These are phyloP conservation scores for Cylindrotheca closterium DNA, from an alignment of 108 stramenopile species.

Conservation along the genomic window DNA sequence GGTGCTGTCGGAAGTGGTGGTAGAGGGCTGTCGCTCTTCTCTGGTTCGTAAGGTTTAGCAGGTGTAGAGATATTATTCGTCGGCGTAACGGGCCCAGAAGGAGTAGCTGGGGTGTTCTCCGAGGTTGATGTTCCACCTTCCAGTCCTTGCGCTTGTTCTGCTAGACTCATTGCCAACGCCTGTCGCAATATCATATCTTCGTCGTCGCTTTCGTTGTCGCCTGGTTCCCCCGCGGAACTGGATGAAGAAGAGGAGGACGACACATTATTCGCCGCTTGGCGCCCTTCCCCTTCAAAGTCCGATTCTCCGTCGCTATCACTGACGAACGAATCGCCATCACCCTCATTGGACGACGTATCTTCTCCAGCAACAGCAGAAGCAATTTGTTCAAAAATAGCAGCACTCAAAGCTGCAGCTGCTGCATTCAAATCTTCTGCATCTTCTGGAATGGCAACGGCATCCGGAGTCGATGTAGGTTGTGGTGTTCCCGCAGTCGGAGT, in stretches of 20 bases:
- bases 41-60: neutral
- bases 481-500: slow-evolving; percentile 9
- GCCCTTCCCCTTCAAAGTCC: slow-evolving; percentile 11
- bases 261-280: slow-evolving; percentile 5
- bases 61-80: neutral
- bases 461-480: slow-evolving; percentile 22
- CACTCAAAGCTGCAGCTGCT: slow-evolving; percentile 14
- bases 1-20: slow-evolving; percentile 40
- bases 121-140: slow-evolving; percentile 3
- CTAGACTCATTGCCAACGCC: slow-evolving; percentile 39
- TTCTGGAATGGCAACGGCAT: slow-evolving; percentile 18
- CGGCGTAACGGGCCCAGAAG: slow-evolving; percentile 15
- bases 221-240: slow-evolving; percentile 17
- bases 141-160: slow-evolving; percentile 8
- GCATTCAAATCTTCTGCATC: slow-evolving; percentile 31
- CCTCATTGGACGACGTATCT: slow-evolving; percentile 17
- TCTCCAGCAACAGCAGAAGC: slow-evolving; percentile 25
- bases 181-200: slow-evolving; percentile 37
- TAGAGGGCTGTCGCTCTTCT: slow-evolving; percentile 20
- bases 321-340: slow-evolving; percentile 19
- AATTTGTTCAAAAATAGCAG: slow-evolving; percentile 18
- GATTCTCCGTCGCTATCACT: slow-evolving; percentile 21
- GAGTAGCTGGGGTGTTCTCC: neutral
- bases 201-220: slow-evolving; percentile 19
- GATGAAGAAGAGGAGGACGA: slow-evolving; percentile 42